These are phyloP conservation scores for Phytophthora cactorum DNA, from an alignment of 352 stramenopile species.

Conservation along the genomic window DNA sequence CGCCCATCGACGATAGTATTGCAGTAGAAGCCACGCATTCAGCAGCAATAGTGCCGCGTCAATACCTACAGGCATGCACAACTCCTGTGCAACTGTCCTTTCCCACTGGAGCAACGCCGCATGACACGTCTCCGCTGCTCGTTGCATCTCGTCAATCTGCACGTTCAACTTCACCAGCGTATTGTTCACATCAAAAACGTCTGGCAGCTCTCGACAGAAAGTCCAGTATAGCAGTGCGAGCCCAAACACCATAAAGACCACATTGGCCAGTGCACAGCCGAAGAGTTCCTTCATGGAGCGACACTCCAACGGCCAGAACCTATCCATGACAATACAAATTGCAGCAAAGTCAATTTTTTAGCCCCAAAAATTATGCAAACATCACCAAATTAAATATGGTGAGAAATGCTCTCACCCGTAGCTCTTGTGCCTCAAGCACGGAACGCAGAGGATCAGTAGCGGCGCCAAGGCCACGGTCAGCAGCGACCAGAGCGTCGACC, in stretches of 20 bases:
- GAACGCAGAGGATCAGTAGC: constrained; percentile 63
- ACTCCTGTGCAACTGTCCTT: constrained; percentile 51
- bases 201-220: constrained; percentile 65
- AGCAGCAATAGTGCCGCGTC: constrained; percentile 50
- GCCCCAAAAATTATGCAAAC: neutral
- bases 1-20: constrained; percentile 64
- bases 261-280: constrained; percentile 46
- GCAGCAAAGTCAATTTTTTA: neutral
- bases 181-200: constrained; percentile 42
- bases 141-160: constrained; percentile 45
- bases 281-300: constrained; percentile 60
- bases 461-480: constrained; percentile 53
- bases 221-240: constrained; percentile 64
- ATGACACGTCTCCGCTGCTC: constrained; percentile 44
- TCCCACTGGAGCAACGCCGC: constrained; percentile 54
- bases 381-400: neutral
- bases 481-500: constrained; percentile 64
- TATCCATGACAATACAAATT: constrained; percentile 23
- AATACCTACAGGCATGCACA: constrained; percentile 63
- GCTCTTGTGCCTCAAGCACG: constrained; percentile 59
- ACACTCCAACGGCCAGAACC: constrained; percentile 77
- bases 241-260: constrained; percentile 54
- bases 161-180: constrained; percentile 50
- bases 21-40: constrained; percentile 51
- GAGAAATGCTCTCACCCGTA: constrained; percentile 43